phyloP scores from a whole-genome alignment of 179 eudicot species.

The Spergularia azorica region DNA sequence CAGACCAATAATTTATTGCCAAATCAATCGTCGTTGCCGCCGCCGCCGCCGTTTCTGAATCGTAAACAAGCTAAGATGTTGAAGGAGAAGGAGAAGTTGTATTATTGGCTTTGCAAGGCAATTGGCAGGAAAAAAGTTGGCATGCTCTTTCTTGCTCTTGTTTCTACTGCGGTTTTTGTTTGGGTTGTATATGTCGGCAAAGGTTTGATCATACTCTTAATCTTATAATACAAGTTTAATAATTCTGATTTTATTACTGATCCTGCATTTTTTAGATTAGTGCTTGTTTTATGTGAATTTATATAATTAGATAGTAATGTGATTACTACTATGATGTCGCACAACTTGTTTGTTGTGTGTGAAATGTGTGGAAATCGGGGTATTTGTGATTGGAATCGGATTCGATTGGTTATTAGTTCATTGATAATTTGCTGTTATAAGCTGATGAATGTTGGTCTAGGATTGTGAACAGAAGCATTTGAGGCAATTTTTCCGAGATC shows the following conservation, averaged over 20 bases:
- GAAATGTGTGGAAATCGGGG: slow-evolving; percentile 5
- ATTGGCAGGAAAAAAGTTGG: slow-evolving; percentile 84
- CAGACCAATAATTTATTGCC: slow-evolving; percentile 43
- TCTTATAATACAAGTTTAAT: neutral
- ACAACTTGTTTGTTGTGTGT: neutral
- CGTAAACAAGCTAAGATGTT: slow-evolving; percentile 68
- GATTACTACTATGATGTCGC: neutral
- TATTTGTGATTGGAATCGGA: slow-evolving; percentile 10
- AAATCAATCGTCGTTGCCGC: slow-evolving; percentile 40
- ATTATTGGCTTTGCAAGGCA: slow-evolving; percentile 69
- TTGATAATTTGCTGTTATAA: neutral
- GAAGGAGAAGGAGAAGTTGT: slow-evolving; percentile 79
- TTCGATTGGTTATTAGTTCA: slow-evolving; percentile 8
- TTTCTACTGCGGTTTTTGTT: slow-evolving; percentile 73
- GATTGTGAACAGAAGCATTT: neutral
- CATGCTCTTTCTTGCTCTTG: slow-evolving; percentile 77
- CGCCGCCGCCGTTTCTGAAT: slow-evolving; percentile 46
- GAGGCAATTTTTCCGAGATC: neutral
- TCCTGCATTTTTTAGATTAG: slow-evolving; percentile 29
- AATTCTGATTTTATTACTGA: slow-evolving; percentile 8
- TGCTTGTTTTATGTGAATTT: slow-evolving; percentile 2
- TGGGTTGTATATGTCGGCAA: slow-evolving; percentile 85
- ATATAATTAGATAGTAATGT: neutral
- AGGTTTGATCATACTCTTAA: slow-evolving; percentile 52
- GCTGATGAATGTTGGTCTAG: neutral